Percentiles rank a stretch among this genome's conserved stretches.
These are phyloP conservation scores for Cymbopogon flexuosus DNA, from an alignment of 202 grass and related monocot genomes.

Conservation along the genomic window DNA sequence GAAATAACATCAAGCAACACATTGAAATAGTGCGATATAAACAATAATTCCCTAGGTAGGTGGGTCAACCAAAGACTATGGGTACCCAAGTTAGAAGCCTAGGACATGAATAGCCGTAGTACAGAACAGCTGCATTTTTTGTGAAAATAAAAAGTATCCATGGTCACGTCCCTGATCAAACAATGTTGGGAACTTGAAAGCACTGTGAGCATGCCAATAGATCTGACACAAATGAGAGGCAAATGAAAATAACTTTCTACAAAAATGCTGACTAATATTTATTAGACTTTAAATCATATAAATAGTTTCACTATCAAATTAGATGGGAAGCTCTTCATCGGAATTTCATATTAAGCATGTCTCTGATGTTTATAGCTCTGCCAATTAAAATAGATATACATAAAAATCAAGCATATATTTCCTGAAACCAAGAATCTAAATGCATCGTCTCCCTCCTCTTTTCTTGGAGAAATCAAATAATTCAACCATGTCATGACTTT, in stretches of 20 bases:
- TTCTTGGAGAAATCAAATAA: neutral
- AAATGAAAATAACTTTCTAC: neutral
- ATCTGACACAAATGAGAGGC: neutral
- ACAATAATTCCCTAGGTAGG: neutral
- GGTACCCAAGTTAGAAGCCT: neutral
- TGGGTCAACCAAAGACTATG: neutral
- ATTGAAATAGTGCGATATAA: neutral
- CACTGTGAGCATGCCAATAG: neutral
- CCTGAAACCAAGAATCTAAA: neutral
- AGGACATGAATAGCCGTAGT: neutral
- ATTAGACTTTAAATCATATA: neutral
- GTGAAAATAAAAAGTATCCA: neutral
- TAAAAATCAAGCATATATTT: neutral
- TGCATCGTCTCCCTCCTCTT: neutral
- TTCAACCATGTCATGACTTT: neutral
- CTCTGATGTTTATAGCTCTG: neutral
- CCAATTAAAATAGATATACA: neutral
- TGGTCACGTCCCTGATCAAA: neutral
- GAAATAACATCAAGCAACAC: constrained; percentile 2
- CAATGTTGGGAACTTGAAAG: neutral
- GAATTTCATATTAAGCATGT: neutral
- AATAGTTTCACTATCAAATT: neutral
- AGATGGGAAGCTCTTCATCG: neutral
- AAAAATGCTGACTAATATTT: neutral
- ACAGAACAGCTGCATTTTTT: neutral